Evolutionary conservation across 805 yeast species (phyloP).

Genomic region (Tetrapisispora pingtungensis): DNA sequence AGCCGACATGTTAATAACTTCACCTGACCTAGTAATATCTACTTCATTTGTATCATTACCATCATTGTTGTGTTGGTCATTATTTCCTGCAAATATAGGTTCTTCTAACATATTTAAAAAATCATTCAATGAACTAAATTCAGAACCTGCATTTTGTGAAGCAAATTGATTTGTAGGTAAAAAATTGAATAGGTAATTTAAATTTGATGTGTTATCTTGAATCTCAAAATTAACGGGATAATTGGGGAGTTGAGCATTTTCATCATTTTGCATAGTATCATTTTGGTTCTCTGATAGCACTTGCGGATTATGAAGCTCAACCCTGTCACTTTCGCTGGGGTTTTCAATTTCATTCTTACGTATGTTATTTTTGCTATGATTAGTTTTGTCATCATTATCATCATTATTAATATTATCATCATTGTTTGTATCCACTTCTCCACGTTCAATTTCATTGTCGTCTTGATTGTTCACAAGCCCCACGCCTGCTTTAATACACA

Average conservation of each 20-base stretch:
- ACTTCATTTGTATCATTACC: constrained; percentile 32
- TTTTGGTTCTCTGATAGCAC: background rate
- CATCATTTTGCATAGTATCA: too few species aligned
- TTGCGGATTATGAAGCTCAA: too few species aligned
- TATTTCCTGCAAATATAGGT: constrained; percentile 34
- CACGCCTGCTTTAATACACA: constrained; percentile 59
- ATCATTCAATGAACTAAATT: constrained; percentile 81
- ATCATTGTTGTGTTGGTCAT: constrained; percentile 32
- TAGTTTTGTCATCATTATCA: too few species aligned
- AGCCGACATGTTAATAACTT: constrained; percentile 1
- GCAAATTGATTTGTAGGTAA: constrained; percentile 48
- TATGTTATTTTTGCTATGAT: too few species aligned
- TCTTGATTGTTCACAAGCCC: background rate
- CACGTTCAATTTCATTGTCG: too few species aligned
- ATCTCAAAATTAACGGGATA: background rate
- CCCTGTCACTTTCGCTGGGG: too few species aligned
- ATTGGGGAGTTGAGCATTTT: background rate
- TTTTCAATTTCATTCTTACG: too few species aligned
- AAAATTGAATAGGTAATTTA: background rate
- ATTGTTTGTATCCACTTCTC: too few species aligned
- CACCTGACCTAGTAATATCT: background rate
- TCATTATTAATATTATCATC: too few species aligned
- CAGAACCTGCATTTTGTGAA: constrained; percentile 89
- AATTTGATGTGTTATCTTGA: background rate
- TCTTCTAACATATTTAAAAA: constrained; percentile 86